A percentile compares a stretch with the other conserved stretches of the same genome.
phyloP scores from a whole-genome alignment of 345 rosid species.

The Hibiscus tridactylites region DNA sequence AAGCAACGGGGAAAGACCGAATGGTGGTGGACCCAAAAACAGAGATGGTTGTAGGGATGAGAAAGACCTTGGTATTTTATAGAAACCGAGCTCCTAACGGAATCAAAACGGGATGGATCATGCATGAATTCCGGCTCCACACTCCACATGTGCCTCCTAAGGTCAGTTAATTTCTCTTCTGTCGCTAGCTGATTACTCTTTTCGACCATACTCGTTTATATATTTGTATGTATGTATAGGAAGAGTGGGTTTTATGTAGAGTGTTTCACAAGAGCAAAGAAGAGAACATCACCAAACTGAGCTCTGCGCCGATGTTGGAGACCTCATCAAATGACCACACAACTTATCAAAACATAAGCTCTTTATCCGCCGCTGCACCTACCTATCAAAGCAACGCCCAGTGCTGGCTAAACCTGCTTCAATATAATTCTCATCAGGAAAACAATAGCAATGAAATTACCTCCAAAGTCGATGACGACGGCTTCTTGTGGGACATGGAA shows the following conservation, averaged over 20 bases:
- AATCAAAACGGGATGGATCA: constrained; percentile 93
- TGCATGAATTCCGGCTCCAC: constrained; percentile 96
- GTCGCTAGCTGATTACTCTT: too few relatives aligned
- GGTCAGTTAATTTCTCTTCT: constrained; percentile 28
- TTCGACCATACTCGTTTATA: not conserved
- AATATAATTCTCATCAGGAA: constrained; percentile 25
- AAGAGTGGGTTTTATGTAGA: constrained; percentile 95
- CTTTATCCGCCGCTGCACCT: constrained; percentile 22
- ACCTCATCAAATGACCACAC: constrained; percentile 7
- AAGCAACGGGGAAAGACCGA: constrained; percentile 97
- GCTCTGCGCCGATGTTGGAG: constrained; percentile 24
- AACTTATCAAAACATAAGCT: constrained; percentile 17
- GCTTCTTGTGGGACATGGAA: constrained; percentile 47
- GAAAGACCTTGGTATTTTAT: constrained; percentile 92
- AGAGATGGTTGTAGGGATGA: constrained; percentile 76
- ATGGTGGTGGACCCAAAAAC: constrained; percentile 60
- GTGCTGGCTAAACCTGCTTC: constrained; percentile 33
- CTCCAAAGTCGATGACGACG: constrained; percentile 33
- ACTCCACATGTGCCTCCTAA: constrained; percentile 90
- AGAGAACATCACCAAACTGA: constrained; percentile 19
- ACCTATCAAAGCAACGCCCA: constrained; percentile 24
- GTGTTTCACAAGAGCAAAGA: constrained; percentile 71
- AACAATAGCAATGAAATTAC: constrained; percentile 14
- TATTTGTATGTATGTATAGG: constrained; percentile 28
- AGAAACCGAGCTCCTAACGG: constrained; percentile 89